Evolutionary conservation across 2,329 filamentous ascomycete species (phyloP), one percentile per base, ranked within the genome.

Genomic region (Colletotrichum tropicale): DNA sequence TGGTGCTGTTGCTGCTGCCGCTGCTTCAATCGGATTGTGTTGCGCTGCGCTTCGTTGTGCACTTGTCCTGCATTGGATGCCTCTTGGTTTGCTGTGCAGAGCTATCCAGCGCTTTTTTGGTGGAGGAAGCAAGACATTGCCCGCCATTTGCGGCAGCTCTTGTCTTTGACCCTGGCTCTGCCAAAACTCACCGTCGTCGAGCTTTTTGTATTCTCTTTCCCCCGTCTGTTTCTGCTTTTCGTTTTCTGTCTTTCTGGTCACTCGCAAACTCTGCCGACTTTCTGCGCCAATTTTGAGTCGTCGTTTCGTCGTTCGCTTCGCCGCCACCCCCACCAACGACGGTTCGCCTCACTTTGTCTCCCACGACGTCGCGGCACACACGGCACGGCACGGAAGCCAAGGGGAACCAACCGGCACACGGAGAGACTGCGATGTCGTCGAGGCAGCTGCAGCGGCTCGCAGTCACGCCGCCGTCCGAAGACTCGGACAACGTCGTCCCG

Each of bases 391-490:
- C 43, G 43, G n/a, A 52, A 52, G 43, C 43, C n/a, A 52, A 52
- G 43, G n/a, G 43, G 43, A 52, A 52, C 8, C 66, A 68, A 52
- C 26, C 43, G 18, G 48, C 36, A 56, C 48, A 32, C 30, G 32
- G 43, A 67, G 56, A 60, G 58, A 62, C 58, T 34, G 58, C 58
- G 36, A 73, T 75, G 73, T 61, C 73, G 70, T 61, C 73, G 32
- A 64, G 73, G 30, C 73, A 62, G 43, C 61, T 76, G 28, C 74
- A 74, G 34, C 66, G 65, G 56, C 74, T 70, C 30, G 74, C 66
- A 60, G 74, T 70, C 58, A 76, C 74, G 38, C 74, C 74, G 48
- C 71, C 74, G 13, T 76, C 74, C 36, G 74, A 76, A 43, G 73
- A 75, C 48, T 75, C 73, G 30, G 73, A 75, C 62, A 72, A 67